These are phyloP conservation scores for Toxoplasma gondii DNA, from an alignment of 169 alveolate species.

Conservation along the genomic window DNA sequence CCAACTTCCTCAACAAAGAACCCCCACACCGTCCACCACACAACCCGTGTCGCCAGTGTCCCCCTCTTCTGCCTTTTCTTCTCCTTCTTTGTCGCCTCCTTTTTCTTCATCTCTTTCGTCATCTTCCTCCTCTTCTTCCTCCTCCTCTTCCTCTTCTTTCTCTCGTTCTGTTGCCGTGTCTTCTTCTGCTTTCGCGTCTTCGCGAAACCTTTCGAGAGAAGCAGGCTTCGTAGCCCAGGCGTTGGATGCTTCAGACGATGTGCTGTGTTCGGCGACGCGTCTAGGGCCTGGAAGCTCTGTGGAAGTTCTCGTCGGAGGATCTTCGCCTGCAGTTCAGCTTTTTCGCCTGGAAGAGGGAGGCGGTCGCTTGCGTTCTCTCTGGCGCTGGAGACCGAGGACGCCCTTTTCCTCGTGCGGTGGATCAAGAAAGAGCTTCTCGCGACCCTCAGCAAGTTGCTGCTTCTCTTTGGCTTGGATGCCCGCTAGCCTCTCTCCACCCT, in stretches of 20 bases:
- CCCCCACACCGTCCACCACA: background rate
- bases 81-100: background rate
- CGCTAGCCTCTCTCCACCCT: background rate
- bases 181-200: background rate
- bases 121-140: background rate
- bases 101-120: background rate
- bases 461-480: background rate
- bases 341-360: background rate
- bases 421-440: background rate
- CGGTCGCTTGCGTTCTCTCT: background rate
- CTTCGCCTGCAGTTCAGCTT: background rate
- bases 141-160: background rate
- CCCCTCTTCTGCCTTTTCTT: background rate
- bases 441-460: background rate
- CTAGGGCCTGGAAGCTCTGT: background rate
- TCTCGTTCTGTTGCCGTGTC: background rate
- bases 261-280: background rate
- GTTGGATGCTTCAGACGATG: background rate
- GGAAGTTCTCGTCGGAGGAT: conserved; percentile 11
- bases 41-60: background rate
- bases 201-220: background rate
- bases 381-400: background rate
- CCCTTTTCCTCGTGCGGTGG: background rate
- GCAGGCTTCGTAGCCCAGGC: background rate
- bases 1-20: background rate